Evolutionary conservation across 306 rosid genomes (phyloP).

Genomic region (Ochetophila trinervis): DNA sequence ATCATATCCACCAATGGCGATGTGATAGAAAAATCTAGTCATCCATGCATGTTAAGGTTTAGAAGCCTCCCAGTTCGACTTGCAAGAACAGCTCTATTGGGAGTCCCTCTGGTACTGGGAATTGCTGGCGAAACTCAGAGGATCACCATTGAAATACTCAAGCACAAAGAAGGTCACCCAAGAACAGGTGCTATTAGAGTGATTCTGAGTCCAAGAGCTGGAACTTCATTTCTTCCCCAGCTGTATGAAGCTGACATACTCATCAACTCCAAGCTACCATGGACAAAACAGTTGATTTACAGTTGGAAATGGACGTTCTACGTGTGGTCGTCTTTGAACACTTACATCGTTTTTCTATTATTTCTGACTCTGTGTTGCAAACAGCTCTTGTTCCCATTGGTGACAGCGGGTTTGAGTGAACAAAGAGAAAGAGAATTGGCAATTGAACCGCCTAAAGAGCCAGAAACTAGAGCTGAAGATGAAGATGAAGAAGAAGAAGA

Average conservation of each 20-base stretch:
- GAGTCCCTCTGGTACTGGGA: constrained; percentile 68
- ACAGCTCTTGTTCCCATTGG: constrained; percentile 31
- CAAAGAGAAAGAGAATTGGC: constrained; percentile 2
- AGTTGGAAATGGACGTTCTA: constrained; percentile 83
- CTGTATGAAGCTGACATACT: constrained; percentile 62
- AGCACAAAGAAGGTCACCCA: constrained; percentile 58
- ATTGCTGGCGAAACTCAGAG: constrained; percentile 59
- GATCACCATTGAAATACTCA: constrained; percentile 37
- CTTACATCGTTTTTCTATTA: constrained; percentile 43
- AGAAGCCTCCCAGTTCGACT: constrained; percentile 66
- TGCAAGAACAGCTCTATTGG: constrained; percentile 48
- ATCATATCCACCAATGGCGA: constrained; percentile 49
- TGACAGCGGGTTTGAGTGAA: constrained; percentile 10
- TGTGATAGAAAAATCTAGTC: constrained; percentile 56
- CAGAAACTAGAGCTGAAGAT: neutral
- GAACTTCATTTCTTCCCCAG: constrained; percentile 59
- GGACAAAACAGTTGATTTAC: constrained; percentile 51
- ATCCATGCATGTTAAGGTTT: constrained; percentile 71
- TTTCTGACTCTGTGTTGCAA: constrained; percentile 40
- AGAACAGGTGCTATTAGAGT: constrained; percentile 56
- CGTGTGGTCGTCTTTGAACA: constrained; percentile 61
- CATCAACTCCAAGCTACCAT: constrained; percentile 56
- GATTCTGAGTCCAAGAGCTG: constrained; percentile 59
- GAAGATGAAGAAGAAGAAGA: constrained; percentile 29
- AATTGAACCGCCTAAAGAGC: constrained; percentile 22